Conservation (phyloP, 208 protist genomes). For the Crithidia thermophila region DNA sequence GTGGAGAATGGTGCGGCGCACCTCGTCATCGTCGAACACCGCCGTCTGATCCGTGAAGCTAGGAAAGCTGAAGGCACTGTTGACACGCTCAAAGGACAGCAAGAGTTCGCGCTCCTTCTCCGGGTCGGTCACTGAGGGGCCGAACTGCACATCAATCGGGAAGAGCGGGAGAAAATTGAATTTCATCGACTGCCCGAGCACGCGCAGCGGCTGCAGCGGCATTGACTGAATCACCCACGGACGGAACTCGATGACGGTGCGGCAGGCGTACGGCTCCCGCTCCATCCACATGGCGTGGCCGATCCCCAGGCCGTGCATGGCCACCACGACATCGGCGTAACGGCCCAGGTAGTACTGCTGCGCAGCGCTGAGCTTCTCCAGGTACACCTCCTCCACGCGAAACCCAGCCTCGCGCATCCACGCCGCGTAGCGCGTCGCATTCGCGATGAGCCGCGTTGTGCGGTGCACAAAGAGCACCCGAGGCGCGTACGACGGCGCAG, state of each 20-base stretch:
- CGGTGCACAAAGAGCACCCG: slow-evolving; percentile 53
- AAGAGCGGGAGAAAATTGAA: slow-evolving; percentile 29
- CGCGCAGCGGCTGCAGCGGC: slow-evolving; percentile 26
- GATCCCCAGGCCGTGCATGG: slow-evolving; percentile 59
- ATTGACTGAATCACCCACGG: slow-evolving; percentile 39
- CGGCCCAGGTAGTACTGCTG: slow-evolving; percentile 53
- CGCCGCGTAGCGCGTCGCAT: slow-evolving; percentile 26
- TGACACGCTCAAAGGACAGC: slow-evolving; percentile 15
- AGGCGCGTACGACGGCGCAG: slow-evolving; percentile 13
- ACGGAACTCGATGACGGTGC: slow-evolving; percentile 54
- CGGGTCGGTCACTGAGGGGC: slow-evolving; percentile 21
- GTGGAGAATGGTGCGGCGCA: slow-evolving; percentile 16
- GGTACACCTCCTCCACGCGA: slow-evolving; percentile 43
- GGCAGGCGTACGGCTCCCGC: slow-evolving; percentile 31
- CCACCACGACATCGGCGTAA: slow-evolving; percentile 61
- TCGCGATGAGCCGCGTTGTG: slow-evolving; percentile 33
- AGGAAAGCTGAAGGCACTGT: slow-evolving; percentile 28
- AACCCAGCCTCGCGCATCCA: slow-evolving; percentile 44
- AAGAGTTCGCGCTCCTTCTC: slow-evolving; percentile 28
- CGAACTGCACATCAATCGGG: slow-evolving; percentile 38
- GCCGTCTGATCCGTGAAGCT: slow-evolving; percentile 41
- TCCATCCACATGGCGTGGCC: slow-evolving; percentile 63
- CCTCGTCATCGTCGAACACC: slow-evolving; percentile 29
- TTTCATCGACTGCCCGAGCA: slow-evolving; percentile 22
- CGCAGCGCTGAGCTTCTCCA: slow-evolving; percentile 36